Percentiles rank a stretch among this genome's conserved stretches.
These are phyloP conservation scores for Schwanniomyces vanrijiae DNA, from an alignment of 805 yeast genomes.

Conservation along the genomic window DNA sequence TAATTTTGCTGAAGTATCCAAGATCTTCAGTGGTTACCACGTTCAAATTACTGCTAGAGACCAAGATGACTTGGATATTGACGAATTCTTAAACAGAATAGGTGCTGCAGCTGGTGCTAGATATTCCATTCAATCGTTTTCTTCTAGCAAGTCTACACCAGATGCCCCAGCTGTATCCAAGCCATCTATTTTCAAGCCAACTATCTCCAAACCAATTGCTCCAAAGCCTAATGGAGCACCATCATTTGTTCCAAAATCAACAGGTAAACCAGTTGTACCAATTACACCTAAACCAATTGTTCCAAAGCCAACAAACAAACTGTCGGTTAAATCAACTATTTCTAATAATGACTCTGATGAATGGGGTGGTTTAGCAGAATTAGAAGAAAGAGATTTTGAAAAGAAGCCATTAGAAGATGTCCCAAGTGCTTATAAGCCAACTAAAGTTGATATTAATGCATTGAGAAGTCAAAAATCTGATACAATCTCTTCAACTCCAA, in stretches of 20 bases:
- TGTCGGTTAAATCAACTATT: background rate
- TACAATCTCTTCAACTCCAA: slow-evolving; percentile 44
- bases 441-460: slow-evolving; percentile 58
- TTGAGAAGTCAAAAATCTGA: slow-evolving; percentile 51
- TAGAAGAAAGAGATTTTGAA: slow-evolving; percentile 53
- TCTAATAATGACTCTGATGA: slow-evolving; percentile 48
- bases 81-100: slow-evolving; percentile 71
- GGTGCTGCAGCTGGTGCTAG: slow-evolving; percentile 95
- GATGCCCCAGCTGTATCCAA: slow-evolving; percentile 2
- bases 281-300: slow-evolving; percentile 27
- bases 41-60: slow-evolving; percentile 97
- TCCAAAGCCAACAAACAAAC: background rate
- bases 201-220: slow-evolving; percentile 22
- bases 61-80: slow-evolving; percentile 80
- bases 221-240: slow-evolving; percentile 26
- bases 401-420: slow-evolving; percentile 50
- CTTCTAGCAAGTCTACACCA: slow-evolving; percentile 9
- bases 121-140: slow-evolving; percentile 61
- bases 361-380: slow-evolving; percentile 70
- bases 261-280: slow-evolving; percentile 41
- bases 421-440: slow-evolving; percentile 66
- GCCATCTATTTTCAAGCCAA: slow-evolving; percentile 13
- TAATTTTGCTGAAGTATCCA: slow-evolving; percentile 75
- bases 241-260: slow-evolving; percentile 32
- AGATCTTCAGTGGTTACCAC: slow-evolving; percentile 78